A percentile compares a stretch with the other conserved stretches of the same genome.
phyloP scores from a whole-genome alignment of 2,329 filamentous ascomycete genomes.

The Emergomyces africanus region DNA sequence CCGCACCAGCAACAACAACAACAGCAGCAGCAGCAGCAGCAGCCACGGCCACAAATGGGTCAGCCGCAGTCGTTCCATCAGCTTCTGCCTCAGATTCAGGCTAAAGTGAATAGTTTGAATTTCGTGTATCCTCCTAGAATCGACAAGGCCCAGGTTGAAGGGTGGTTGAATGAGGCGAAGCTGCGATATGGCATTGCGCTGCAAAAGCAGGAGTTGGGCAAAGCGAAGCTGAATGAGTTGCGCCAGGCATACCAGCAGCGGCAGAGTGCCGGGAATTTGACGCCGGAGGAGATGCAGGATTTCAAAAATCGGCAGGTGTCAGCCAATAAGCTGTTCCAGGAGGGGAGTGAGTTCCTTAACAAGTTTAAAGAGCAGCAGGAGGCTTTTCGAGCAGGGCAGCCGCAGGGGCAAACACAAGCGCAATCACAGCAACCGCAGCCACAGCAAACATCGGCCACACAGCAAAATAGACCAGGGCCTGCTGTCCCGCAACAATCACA shows the following conservation, averaged over 20 bases:
- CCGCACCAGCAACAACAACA: constrained; percentile 7
- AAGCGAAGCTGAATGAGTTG: constrained; percentile 30
- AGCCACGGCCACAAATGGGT: constrained; percentile 18
- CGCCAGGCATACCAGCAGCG: constrained; percentile 27
- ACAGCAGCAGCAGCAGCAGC: constrained; percentile 21
- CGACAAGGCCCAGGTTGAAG: constrained; percentile 29
- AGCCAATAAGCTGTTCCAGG: constrained; percentile 29
- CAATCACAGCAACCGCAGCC: constrained; percentile 10
- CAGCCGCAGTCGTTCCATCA: constrained; percentile 28
- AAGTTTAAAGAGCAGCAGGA: constrained; percentile 39
- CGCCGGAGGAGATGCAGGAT: constrained; percentile 30
- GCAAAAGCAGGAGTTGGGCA: constrained; percentile 37
- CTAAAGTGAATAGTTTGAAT: constrained; percentile 32
- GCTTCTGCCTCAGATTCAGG: constrained; percentile 33
- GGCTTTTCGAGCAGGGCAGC: constrained; percentile 28
- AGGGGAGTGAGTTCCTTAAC: constrained; percentile 34
- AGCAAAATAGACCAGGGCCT: constrained; percentile 2
- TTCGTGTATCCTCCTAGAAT: constrained; percentile 35
- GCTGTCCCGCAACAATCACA: constrained; percentile 7
- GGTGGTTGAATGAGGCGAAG: constrained; percentile 36
- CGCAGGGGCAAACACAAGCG: constrained; percentile 18
- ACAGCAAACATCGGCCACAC: constrained; percentile 12
- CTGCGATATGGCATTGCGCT: constrained; percentile 35
- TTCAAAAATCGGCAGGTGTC: constrained; percentile 30
- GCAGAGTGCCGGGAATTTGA: constrained; percentile 26